Conservation (phyloP, 148 eudicot species). For the Camellia lanceoleosa region DNA sequence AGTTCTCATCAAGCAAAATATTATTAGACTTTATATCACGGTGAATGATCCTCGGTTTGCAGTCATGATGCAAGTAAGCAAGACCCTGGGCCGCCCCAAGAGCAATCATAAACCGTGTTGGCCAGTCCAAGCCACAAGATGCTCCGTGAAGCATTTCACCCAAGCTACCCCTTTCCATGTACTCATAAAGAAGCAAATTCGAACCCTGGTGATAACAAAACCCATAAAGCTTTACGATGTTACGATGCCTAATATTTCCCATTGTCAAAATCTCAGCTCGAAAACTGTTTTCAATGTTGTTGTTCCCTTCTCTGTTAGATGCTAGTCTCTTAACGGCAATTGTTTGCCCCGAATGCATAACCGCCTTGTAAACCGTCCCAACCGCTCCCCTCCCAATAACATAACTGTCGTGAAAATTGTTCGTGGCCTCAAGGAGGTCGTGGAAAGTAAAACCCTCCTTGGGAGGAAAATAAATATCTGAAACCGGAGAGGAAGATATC, state of each 20-base stretch:
- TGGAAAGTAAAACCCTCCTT: conserved; percentile 90
- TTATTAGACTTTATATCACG: conserved; percentile 95
- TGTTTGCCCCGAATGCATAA: conserved; percentile 56
- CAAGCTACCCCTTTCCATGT: conserved; percentile 90
- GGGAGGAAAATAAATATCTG: conserved; percentile 91
- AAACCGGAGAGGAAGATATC: conserved; percentile 40
- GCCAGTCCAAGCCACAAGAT: conserved; percentile 67
- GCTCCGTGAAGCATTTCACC: conserved; percentile 84
- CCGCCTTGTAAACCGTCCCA: conserved; percentile 91
- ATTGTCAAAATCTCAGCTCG: conserved; percentile 88
- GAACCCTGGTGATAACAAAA: conserved; percentile 88
- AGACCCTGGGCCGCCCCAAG: conserved; percentile 96
- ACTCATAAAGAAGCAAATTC: conserved; percentile 85
- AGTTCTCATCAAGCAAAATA: conserved; percentile 80
- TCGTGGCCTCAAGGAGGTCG: conserved; percentile 79
- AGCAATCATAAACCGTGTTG: conserved; percentile 71
- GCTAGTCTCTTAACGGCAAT: conserved; percentile 84
- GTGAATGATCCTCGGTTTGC: conserved; percentile 92
- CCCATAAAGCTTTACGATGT: conserved; percentile 91
- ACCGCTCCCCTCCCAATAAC: conserved; percentile 85
- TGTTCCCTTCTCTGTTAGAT: conserved; percentile 92
- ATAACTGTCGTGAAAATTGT: conserved; percentile 63
- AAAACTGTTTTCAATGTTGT: conserved; percentile 71
- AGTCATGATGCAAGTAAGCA: conserved; percentile 92
- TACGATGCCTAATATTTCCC: conserved; percentile 92